Base-by-base conservation (phyloP, 805 yeast genomes). In the Candida maesae region DNA sequence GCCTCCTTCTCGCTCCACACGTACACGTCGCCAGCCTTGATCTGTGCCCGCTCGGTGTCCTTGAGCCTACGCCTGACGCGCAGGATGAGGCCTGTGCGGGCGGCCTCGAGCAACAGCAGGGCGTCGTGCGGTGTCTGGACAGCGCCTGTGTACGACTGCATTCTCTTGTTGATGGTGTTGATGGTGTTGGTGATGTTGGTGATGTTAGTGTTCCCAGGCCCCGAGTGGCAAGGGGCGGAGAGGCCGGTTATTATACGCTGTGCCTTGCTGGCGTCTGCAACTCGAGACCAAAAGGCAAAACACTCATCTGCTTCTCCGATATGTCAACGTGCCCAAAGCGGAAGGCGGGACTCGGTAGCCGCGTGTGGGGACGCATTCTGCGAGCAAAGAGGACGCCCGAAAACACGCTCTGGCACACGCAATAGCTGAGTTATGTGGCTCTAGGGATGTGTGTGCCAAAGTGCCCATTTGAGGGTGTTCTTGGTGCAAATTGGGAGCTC, bases 1-100 rank as follows among this genome's bases (percentile, higher is more conserved):
- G 85, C 78, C 50, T 77, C 81, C 12, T 71, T 65, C 56, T 83
- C 90, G 56, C 78, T 81, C 89, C 89, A 83, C 8, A 81, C 74
- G 51, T 77, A 83, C 2, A 83, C 73, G 3, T 80, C 69, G 4
- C 87, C 87, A 8, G 79, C 68, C 16, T 61, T 60, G 31, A 84
- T 81, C 16, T 63, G 60, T 4, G 35, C 30, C 20, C 65, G 58
- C 56, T 83, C 87, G 21, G 63, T 62, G 18, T 73, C 78, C 12
- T 77, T 71, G 12, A 83, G 68, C 20, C 90, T 60, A 40, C 84
- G 70, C 38, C 68, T 73, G 3, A 81, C 69, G n/a, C 73, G 70
- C 1, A 86, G 83, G 7, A 83, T 66, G 7, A 73, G 38, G 7
- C 77, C 76, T 19, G 68, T 56, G 26, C 84, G 66, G 10, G 83